A percentile compares a stretch with the other conserved stretches of the same genome.
phyloP scores from a whole-genome alignment of 2,329 filamentous ascomycete genomes.

The Venturia carpophila region DNA sequence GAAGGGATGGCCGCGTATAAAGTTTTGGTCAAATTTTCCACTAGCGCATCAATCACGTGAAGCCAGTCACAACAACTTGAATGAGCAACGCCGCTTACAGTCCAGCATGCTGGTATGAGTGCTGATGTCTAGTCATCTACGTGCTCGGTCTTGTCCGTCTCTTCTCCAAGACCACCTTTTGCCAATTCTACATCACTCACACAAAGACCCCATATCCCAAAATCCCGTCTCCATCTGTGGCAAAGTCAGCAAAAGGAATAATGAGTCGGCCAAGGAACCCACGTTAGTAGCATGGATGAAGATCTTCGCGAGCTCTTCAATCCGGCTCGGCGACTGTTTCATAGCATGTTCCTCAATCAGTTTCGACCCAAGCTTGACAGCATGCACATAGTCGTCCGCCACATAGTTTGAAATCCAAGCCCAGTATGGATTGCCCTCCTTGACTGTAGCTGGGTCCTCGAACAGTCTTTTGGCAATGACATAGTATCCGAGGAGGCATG shows the following conservation, averaged over 20 bases:
- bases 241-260: conserved; percentile 6
- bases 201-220: conserved; percentile 58
- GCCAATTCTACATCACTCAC: not conserved
- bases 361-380: conserved; percentile 61
- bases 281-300: conserved; percentile 85
- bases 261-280: conserved; percentile 26
- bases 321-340: conserved; percentile 62
- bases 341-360: conserved; percentile 67
- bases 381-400: conserved; percentile 67
- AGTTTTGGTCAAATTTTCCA: conserved; percentile 2
- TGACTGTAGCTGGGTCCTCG: conserved; percentile 50
- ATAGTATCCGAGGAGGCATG: conserved; percentile 85
- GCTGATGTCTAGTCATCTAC: not conserved
- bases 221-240: conserved; percentile 63
- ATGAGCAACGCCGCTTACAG: not conserved
- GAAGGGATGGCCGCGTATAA: not conserved
- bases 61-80: not conserved
- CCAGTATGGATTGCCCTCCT: conserved; percentile 69
- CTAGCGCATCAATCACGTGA: not conserved
- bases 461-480: conserved; percentile 66
- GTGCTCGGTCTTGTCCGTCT: not conserved
- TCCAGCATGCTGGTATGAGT: not conserved
- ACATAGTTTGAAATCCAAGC: conserved; percentile 88
- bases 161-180: not conserved
- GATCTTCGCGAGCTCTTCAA: conserved; percentile 76